Conservation (phyloP, 768 basidiomycete species). For the Boletus reticulatus region DNA sequence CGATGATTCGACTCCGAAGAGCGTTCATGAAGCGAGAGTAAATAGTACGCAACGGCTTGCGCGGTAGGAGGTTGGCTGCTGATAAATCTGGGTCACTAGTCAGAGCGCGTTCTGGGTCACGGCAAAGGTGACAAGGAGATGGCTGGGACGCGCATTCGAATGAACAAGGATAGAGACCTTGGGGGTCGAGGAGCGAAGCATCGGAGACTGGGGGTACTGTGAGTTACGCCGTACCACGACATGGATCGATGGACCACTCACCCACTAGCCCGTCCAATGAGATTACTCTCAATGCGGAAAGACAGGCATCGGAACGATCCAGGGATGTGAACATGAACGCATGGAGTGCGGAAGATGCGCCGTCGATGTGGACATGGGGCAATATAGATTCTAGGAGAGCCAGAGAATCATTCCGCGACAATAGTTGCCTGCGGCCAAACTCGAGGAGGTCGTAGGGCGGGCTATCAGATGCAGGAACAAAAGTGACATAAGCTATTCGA, state of each 20-base stretch:
- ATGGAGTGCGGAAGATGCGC: conserved; percentile 47
- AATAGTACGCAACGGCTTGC: conserved; percentile 40
- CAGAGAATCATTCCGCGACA: conserved; percentile 37
- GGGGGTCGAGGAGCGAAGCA: conserved; percentile 43
- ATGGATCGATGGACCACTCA: conserved; percentile 34
- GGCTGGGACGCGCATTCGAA: conserved; percentile 39
- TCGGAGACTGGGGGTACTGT: conserved; percentile 38
- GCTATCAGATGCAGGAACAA: conserved; percentile 31
- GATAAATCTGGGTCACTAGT: conserved; percentile 25
- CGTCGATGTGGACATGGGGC: conserved; percentile 46
- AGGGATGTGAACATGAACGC: conserved; percentile 52
- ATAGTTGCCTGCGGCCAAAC: conserved; percentile 48
- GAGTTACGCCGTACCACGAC: neutral
- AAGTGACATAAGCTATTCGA: conserved; percentile 46
- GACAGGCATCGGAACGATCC: conserved; percentile 30
- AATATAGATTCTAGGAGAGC: conserved; percentile 50
- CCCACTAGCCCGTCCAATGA: conserved; percentile 50
- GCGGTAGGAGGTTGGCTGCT: conserved; percentile 42
- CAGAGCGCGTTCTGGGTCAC: conserved; percentile 17
- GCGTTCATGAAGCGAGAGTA: conserved; percentile 58
- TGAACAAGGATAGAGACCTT: conserved; percentile 54
- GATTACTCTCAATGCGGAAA: conserved; percentile 36
- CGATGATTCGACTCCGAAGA: conserved; percentile 48
- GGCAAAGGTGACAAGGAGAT: conserved; percentile 40
- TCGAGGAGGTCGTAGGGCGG: conserved; percentile 47